These are phyloP conservation scores for Fusarium drepaniforme DNA, from an alignment of 2,329 filamentous ascomycete genomes.

Conservation along the genomic window DNA sequence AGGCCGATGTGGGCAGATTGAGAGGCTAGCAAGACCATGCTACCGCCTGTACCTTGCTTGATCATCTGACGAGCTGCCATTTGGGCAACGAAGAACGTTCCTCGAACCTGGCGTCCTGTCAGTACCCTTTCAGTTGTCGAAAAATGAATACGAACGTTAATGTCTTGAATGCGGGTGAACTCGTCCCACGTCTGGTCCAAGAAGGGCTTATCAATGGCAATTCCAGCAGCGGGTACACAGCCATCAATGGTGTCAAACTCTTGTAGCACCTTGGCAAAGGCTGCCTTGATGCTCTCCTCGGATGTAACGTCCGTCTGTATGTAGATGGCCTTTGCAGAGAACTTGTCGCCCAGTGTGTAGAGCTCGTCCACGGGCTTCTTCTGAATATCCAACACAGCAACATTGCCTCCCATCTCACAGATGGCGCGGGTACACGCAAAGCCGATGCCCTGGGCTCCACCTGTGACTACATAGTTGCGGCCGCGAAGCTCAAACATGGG, in stretches of 20 bases:
- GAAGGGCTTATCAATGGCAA: slow-evolving; percentile 59
- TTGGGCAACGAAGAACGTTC: slow-evolving; percentile 57
- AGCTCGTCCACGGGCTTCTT: slow-evolving; percentile 48
- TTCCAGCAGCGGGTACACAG: slow-evolving; percentile 51
- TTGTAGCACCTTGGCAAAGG: slow-evolving; percentile 40
- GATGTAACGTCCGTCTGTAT: slow-evolving; percentile 49
- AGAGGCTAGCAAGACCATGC: slow-evolving; percentile 49
- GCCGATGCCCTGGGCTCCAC: slow-evolving; percentile 55
- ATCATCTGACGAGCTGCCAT: slow-evolving; percentile 54
- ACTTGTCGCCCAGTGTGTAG: slow-evolving; percentile 30
- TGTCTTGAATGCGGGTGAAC: slow-evolving; percentile 53
- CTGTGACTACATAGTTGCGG: slow-evolving; percentile 54
- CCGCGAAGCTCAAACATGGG: slow-evolving; percentile 49
- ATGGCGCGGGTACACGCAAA: slow-evolving; percentile 53
- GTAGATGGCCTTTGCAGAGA: slow-evolving; percentile 44
- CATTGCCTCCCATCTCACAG: slow-evolving; percentile 55
- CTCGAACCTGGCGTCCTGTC: slow-evolving; percentile 48
- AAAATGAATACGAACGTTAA: slow-evolving; percentile 51
- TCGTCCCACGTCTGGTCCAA: slow-evolving; percentile 58
- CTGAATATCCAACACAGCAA: slow-evolving; percentile 52
- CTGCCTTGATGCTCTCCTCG: slow-evolving; percentile 43
- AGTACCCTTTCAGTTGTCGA: background rate
- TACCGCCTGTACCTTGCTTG: slow-evolving; percentile 53
- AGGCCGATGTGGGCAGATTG: slow-evolving; percentile 41
- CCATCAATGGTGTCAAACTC: slow-evolving; percentile 47